phyloP scores from a whole-genome alignment of 768 basidiomycete species.

The Amyloporia xantha region DNA sequence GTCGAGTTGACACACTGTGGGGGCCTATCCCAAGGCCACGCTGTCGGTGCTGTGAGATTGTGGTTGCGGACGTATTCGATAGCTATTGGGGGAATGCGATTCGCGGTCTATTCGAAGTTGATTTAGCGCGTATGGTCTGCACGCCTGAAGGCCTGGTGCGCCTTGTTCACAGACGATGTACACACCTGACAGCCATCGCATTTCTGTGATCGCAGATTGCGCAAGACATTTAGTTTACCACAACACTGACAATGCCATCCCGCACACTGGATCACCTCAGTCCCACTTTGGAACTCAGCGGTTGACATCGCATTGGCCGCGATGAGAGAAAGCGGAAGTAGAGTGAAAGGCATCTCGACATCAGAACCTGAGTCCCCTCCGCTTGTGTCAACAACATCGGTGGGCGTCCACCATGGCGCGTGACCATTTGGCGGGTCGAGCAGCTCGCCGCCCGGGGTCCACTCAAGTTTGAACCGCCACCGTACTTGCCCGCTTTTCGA shows the following conservation, averaged over 20 bases:
- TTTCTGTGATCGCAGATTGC: constrained; percentile 10
- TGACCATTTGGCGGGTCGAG: neutral
- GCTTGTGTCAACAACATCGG: no score
- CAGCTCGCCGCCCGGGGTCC: constrained; percentile 1
- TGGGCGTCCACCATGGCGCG: neutral
- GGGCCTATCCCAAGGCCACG: constrained; percentile 12
- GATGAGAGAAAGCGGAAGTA: constrained; percentile 9
- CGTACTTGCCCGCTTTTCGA: neutral
- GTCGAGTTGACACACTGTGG: neutral
- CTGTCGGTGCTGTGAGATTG: constrained; percentile 5
- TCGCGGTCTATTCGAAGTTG: constrained; percentile 2
- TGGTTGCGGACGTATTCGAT: constrained; percentile 9
- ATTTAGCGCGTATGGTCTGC: no score
- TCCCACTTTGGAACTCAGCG: neutral
- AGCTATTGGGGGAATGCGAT: constrained; percentile 7
- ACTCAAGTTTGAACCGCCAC: neutral
- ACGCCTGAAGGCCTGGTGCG: no score
- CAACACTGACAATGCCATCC: constrained; percentile 12
- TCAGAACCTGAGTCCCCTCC: no score
- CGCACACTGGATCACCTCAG: constrained; percentile 1
- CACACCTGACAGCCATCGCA: constrained; percentile 11
- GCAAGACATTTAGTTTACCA: constrained; percentile 10
- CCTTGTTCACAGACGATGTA: no score
- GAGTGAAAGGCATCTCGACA: neutral
- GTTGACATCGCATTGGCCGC: neutral